A percentile compares a stretch with the other conserved stretches of the same genome.
Evolutionary conservation across 2,329 filamentous ascomycete genomes (phyloP).

Genomic region (Trematosphaeria pertusa): DNA sequence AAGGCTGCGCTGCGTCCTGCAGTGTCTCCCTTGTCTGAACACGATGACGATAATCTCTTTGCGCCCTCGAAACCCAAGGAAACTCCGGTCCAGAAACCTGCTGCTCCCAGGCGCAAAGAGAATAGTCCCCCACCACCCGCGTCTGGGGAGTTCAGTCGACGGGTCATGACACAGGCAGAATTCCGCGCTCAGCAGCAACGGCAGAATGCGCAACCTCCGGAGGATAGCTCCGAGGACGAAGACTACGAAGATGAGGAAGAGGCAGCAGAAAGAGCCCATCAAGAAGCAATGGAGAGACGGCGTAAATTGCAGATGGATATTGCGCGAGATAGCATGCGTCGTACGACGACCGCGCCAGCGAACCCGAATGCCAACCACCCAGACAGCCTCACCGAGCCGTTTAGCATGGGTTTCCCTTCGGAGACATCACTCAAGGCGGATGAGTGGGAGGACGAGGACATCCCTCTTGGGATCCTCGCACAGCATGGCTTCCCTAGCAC

Average conservation of each 20-base stretch:
- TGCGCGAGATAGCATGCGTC: constrained; percentile 42
- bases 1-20: constrained; percentile 30
- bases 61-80: constrained; percentile 21
- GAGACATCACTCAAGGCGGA: constrained; percentile 45
- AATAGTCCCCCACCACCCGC: constrained; percentile 18
- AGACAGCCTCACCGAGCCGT: constrained; percentile 25
- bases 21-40: constrained; percentile 23
- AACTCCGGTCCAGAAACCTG: constrained; percentile 10
- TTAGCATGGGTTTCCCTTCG: constrained; percentile 42
- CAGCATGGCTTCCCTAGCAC: constrained; percentile 46
- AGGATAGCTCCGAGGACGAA: constrained; percentile 41
- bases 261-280: constrained; percentile 38
- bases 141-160: constrained; percentile 19
- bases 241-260: constrained; percentile 50
- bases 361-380: constrained; percentile 18
- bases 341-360: constrained; percentile 40
- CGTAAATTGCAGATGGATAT: constrained; percentile 44
- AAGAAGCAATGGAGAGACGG: constrained; percentile 40
- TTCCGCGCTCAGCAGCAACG: constrained; percentile 40
- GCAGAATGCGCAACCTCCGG: constrained; percentile 31
- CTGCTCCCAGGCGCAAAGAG: constrained; percentile 16
- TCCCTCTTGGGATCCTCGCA: constrained; percentile 47
- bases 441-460: constrained; percentile 48
- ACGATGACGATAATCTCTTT: constrained; percentile 44
- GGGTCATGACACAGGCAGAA: constrained; percentile 45